These are phyloP conservation scores for Boletus speciosus DNA, from an alignment of 768 basidiomycete genomes.

Conservation along the genomic window DNA sequence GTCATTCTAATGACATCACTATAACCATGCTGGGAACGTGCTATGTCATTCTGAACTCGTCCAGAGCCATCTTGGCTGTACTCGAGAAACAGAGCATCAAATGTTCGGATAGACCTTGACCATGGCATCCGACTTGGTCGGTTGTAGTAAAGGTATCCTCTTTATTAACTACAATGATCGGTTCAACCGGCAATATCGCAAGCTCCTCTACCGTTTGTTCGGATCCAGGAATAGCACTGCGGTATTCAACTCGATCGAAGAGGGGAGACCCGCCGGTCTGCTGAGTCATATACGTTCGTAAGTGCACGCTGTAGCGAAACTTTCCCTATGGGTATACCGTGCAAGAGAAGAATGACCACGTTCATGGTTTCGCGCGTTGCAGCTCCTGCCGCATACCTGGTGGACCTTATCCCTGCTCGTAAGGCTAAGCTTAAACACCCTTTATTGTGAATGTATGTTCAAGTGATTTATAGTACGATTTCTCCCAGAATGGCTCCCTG, in stretches of 20 bases:
- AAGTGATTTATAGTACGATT: slow-evolving; percentile 17
- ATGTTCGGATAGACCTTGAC: slow-evolving; percentile 37
- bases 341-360: slow-evolving; percentile 32
- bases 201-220: slow-evolving; percentile 2
- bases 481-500: slow-evolving; percentile 34
- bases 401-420: slow-evolving; percentile 23
- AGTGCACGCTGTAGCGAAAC: no score
- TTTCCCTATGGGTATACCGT: slow-evolving; percentile 38
- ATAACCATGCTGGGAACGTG: slow-evolving; percentile 40
- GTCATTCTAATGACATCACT: slow-evolving; percentile 6
- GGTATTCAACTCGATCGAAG: background rate
- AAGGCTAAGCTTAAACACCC: background rate
- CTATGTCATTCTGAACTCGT: slow-evolving; percentile 49
- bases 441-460: background rate
- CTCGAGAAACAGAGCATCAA: slow-evolving; percentile 53
- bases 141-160: background rate
- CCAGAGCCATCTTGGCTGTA: slow-evolving; percentile 43
- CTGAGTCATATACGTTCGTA: no score
- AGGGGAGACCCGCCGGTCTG: no score
- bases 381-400: slow-evolving; percentile 15
- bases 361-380: slow-evolving; percentile 6
- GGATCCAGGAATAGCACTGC: slow-evolving; percentile 10
- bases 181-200: slow-evolving; percentile 14
- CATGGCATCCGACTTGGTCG: slow-evolving; percentile 24
- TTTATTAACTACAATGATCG: slow-evolving; percentile 10